Evolutionary conservation across 2,329 filamentous ascomycete genomes (phyloP).

Genomic region (Diaporthe longicolla): DNA sequence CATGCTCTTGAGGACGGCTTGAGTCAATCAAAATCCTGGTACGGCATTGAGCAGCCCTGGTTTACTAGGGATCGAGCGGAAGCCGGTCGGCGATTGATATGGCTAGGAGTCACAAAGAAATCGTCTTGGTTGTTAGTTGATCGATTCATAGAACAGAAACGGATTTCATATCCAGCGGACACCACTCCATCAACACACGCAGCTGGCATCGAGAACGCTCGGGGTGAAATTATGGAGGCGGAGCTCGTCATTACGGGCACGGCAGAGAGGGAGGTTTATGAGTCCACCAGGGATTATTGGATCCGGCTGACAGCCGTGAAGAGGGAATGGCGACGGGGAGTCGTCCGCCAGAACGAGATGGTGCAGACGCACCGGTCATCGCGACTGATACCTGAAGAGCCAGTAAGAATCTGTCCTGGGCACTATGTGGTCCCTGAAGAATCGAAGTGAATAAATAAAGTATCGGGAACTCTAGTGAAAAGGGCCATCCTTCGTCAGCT

Average conservation of each 20-base stretch:
- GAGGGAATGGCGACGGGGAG: neutral
- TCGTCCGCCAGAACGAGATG: neutral
- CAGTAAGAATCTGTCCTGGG: conserved; percentile 1
- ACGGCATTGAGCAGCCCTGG: neutral
- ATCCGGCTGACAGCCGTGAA: conserved; percentile 7
- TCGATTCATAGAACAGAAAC: conserved; percentile 10
- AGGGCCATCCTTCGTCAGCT: neutral
- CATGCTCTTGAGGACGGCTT: neutral
- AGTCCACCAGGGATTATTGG: neutral
- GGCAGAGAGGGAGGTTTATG: neutral
- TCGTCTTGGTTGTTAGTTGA: conserved; percentile 4
- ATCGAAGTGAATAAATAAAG: neutral
- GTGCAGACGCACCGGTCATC: neutral
- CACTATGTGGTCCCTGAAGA: neutral
- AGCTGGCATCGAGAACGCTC: neutral
- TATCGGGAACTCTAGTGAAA: neutral
- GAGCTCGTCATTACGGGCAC: neutral
- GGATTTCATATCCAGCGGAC: neutral
- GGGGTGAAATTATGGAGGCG: neutral
- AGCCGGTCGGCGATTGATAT: neutral
- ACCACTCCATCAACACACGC: too few species aligned
- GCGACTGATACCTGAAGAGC: neutral
- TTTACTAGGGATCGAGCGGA: neutral
- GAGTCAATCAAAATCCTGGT: conserved; percentile 4
- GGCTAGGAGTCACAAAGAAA: neutral